Evolutionary conservation across 2,329 filamentous ascomycete species (phyloP), one percentile per base, ranked within the genome.

Genomic region (Cladosporium sp.): DNA sequence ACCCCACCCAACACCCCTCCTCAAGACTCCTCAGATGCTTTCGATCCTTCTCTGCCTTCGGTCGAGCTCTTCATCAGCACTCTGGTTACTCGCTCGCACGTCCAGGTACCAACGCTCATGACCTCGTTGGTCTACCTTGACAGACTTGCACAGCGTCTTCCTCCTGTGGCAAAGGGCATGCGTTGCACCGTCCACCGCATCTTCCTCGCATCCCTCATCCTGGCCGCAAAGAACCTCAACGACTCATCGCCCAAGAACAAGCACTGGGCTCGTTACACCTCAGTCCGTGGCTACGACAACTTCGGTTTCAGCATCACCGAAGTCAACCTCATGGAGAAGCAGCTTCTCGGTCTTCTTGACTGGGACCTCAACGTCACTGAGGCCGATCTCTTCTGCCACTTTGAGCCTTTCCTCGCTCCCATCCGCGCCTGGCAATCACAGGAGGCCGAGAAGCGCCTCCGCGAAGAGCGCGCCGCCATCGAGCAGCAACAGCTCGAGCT

Each of bases 161-260:
- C 95, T 66, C 90, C 93, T 60, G 92, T 96, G 72, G 93, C 94
- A 68, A 96, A 96, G 78, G 94, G 94, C 64, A 90, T 97, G 78
- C 88, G 89, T 68, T 97, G 94, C 82, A 97, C 94, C 22, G 91
- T 93, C 49, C 94, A 99, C 80, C 89, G 94, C 69, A 97, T 99
- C 82, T 97, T 99, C 79, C 84, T 99, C 51, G 93, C 90, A 42
- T 81, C 89, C 15, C 86, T 93, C 65, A 94, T 94, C 71, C 79
- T 88, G 51, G 87, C 94, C 1, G 93, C 94, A 68, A 99, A 99
- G 86, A 97, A 97, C 75, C 84, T 97, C 67, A 97, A 99, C 75
- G 94, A 97, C 81, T 96, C 92, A 62, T 97, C 92, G 12, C 94
- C 94, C 63, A 97, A 97, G 87, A 99, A 99, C 85, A 97, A 97